Conservation (phyloP, 805 yeast species). For the Candida alai region DNA sequence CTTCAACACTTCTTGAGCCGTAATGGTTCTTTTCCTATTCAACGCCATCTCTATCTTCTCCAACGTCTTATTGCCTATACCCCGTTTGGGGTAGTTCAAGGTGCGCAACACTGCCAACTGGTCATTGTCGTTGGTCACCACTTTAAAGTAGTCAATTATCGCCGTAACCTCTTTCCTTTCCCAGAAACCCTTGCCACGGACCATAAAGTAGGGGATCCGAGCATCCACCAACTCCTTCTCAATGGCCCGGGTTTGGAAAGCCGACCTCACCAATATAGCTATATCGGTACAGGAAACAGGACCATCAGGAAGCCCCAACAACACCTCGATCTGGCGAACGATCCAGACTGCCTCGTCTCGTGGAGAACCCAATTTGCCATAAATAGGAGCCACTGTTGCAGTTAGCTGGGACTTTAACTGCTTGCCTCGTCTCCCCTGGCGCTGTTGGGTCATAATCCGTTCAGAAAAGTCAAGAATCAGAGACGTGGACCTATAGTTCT, state of each 20-base stretch:
- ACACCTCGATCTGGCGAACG: conserved; percentile 48
- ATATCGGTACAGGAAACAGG: conserved; percentile 55
- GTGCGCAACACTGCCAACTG: conserved; percentile 55
- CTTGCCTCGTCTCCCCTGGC: conserved; percentile 43
- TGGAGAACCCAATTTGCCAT: conserved; percentile 34
- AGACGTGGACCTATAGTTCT: conserved; percentile 79
- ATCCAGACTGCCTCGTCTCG: conserved; percentile 58
- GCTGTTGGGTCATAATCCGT: conserved; percentile 60
- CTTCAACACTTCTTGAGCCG: conserved; percentile 8
- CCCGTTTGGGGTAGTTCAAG: conserved; percentile 58
- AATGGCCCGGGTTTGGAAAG: conserved; percentile 55
- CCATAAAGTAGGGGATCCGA: conserved; percentile 60
- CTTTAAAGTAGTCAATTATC: conserved; percentile 62
- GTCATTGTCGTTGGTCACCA: conserved; percentile 57
- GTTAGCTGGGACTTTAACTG: conserved; percentile 42
- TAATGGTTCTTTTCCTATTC: conserved; percentile 7
- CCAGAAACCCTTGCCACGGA: conserved; percentile 80
- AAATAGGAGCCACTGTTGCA: conserved; percentile 44
- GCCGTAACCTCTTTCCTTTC: conserved; percentile 64
- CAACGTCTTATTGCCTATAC: conserved; percentile 58
- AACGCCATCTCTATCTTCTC: conserved; percentile 24
- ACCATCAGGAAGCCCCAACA: conserved; percentile 41
- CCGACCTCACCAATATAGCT: conserved; percentile 67
- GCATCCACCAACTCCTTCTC: conserved; percentile 58
- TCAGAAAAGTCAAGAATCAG: conserved; percentile 65